Percentiles rank a stretch among this genome's conserved stretches.
These are phyloP conservation scores for Pleurotus ostreatus DNA, from an alignment of 768 basidiomycete species.

Conservation along the genomic window DNA sequence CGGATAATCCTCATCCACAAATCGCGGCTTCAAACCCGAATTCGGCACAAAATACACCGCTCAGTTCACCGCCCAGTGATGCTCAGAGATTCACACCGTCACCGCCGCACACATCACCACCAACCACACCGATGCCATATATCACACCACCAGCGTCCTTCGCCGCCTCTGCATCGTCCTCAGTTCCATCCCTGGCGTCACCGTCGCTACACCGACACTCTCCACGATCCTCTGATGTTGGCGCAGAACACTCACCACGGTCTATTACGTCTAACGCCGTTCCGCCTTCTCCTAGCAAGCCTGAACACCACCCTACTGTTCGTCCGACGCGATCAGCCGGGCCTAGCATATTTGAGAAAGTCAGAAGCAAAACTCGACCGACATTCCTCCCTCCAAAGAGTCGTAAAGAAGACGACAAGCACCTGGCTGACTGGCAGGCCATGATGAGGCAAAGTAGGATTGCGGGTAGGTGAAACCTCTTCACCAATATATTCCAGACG, in stretches of 20 bases:
- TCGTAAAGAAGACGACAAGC: conserved; percentile 73
- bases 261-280: neutral
- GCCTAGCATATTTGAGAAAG: conserved; percentile 72
- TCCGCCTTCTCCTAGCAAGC: neutral
- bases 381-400: conserved; percentile 80
- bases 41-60: neutral
- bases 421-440: conserved; percentile 78
- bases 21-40: neutral
- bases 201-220: conserved; percentile 12
- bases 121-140: conserved; percentile 12
- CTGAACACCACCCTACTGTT: conserved; percentile 26
- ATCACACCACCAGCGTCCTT: neutral
- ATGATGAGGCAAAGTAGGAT: conserved; percentile 84
- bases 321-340: conserved; percentile 51
- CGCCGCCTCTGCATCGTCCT: neutral
- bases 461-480: conserved; percentile 47
- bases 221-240: conserved; percentile 19
- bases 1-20: neutral
- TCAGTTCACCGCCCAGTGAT: neutral
- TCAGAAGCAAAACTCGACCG: conserved; percentile 82
- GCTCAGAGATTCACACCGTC: neutral
- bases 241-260: conserved; percentile 16
- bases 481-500: neutral
- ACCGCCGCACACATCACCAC: neutral
- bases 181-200: conserved; percentile 1